Base-by-base conservation (phyloP, 805 yeast genomes). In the Komagataella pastoris region DNA sequence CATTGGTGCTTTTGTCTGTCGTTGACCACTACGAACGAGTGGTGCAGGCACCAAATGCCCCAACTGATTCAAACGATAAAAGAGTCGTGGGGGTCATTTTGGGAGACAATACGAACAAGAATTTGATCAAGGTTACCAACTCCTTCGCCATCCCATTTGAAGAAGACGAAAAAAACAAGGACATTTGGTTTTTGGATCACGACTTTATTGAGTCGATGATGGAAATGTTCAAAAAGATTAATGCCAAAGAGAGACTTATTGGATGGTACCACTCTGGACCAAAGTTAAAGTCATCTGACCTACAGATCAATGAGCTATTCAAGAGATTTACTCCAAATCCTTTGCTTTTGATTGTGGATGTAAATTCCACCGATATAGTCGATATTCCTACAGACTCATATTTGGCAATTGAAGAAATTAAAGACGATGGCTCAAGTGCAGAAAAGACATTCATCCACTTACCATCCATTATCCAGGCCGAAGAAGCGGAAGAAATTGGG, bases 181-280 rank as follows among this genome's bases (percentile, higher is more conserved):
- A 81, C 18, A 97, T 95, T 48, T 93, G 98, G 98, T 93, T 93
- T 64, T 72, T 93, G 60, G 99, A 93, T 65, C 99, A 93, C 70
- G 91, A 93, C 65, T 93, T 83, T 66, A 88, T 93, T 54, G 98
- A 91, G 63, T 80, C 86, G 51, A 93, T 93, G 99, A 84, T 89
- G 57, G 97, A 89, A 58, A 93, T 93, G 99, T 91, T 89, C 71
- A 88, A 87, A 65, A 93, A 95, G 67, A 90, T 93, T 65, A 95
- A 90, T 70, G 99, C 99, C 17, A 90, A 88, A 69, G 99, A 93
- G 67, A 87, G 81, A 65, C 75, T 93, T 49, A 82, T 93, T 64
- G 99, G 99, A n/a, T 93, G 99, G 99, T 93, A 93, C 65, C 99
- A 93, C 67, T 84, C 96, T 7, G 99, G 99, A 3, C 97, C 98